Conservation (phyloP, 106 monocot genomes). For the Xerophyta viscosa region DNA sequence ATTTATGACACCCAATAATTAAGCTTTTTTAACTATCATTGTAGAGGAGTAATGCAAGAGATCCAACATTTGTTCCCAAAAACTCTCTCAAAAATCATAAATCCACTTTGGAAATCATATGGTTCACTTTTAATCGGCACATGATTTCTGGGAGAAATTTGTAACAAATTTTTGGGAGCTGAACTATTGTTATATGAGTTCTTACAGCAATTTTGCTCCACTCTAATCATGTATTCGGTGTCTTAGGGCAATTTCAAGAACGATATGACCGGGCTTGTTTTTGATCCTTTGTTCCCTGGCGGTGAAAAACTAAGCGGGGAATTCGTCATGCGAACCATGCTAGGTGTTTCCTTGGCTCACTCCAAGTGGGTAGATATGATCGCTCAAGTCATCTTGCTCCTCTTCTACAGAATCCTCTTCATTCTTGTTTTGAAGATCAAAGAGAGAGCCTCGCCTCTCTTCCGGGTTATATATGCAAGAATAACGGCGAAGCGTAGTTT, state of each 20-base stretch:
- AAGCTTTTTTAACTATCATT: too few relatives aligned
- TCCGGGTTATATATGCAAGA: slow-evolving; percentile 34
- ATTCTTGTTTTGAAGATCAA: slow-evolving; percentile 74
- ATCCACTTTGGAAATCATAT: too few relatives aligned
- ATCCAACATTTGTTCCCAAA: too few relatives aligned
- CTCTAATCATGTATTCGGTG: too few relatives aligned
- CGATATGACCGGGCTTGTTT: slow-evolving; percentile 43
- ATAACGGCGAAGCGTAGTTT: neutral
- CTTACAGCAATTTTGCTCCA: too few relatives aligned
- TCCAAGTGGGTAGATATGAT: slow-evolving; percentile 63
- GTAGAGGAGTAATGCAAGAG: too few relatives aligned
- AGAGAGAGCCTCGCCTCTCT: slow-evolving; percentile 51
- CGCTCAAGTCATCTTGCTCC: slow-evolving; percentile 30
- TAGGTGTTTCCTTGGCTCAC: slow-evolving; percentile 29
- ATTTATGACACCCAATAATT: too few relatives aligned
- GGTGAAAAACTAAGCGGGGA: slow-evolving; percentile 42
- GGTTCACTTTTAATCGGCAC: too few relatives aligned
- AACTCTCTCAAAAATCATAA: too few relatives aligned
- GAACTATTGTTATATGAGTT: too few relatives aligned
- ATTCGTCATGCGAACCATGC: slow-evolving; percentile 30
- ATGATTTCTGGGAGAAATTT: too few relatives aligned
- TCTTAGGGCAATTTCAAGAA: slow-evolving; percentile 59
- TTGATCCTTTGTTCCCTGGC: slow-evolving; percentile 54
- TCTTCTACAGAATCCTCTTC: slow-evolving; percentile 52
- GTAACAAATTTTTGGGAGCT: too few relatives aligned